These are phyloP conservation scores for Phoma sp. DNA, from an alignment of 2,329 filamentous ascomycete species.

Conservation along the genomic window DNA sequence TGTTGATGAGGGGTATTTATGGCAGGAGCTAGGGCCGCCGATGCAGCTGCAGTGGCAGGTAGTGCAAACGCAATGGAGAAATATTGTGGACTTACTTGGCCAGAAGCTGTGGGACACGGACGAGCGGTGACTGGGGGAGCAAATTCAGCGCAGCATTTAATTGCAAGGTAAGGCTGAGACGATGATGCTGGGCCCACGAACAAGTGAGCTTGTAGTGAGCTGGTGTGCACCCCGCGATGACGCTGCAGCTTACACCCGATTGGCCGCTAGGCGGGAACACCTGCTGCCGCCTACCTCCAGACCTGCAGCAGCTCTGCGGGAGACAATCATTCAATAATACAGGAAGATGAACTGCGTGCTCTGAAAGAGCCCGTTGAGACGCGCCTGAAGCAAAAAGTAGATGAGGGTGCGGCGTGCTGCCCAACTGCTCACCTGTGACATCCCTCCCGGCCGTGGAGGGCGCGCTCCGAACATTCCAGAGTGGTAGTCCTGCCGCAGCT, in stretches of 20 bases:
- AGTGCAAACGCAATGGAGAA: slow-evolving; percentile 15
- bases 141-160: slow-evolving; percentile 22
- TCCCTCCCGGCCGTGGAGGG: slow-evolving; percentile 38
- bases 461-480: slow-evolving; percentile 14
- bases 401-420: slow-evolving; percentile 21
- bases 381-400: slow-evolving; percentile 6
- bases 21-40: slow-evolving; percentile 25
- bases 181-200: slow-evolving; percentile 34
- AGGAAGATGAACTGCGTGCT: slow-evolving; percentile 4
- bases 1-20: slow-evolving; percentile 23
- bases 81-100: slow-evolving; percentile 24
- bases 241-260: slow-evolving; percentile 33
- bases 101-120: slow-evolving; percentile 19
- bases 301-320: slow-evolving; percentile 1
- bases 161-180: slow-evolving; percentile 16
- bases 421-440: slow-evolving; percentile 18
- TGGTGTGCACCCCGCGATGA: slow-evolving; percentile 42
- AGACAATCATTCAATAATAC: not conserved
- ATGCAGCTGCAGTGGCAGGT: slow-evolving; percentile 12
- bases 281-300: not conserved
- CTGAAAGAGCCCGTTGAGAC: not conserved
- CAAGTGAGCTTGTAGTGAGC: slow-evolving; percentile 35
- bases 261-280: slow-evolving; percentile 22
- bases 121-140: slow-evolving; percentile 29
- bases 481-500: slow-evolving; percentile 7